A percentile compares a stretch with the other conserved stretches of the same genome.
phyloP scores from a whole-genome alignment of 192 early-diverging fungal genomes.

The Helicostylum pulchrum region DNA sequence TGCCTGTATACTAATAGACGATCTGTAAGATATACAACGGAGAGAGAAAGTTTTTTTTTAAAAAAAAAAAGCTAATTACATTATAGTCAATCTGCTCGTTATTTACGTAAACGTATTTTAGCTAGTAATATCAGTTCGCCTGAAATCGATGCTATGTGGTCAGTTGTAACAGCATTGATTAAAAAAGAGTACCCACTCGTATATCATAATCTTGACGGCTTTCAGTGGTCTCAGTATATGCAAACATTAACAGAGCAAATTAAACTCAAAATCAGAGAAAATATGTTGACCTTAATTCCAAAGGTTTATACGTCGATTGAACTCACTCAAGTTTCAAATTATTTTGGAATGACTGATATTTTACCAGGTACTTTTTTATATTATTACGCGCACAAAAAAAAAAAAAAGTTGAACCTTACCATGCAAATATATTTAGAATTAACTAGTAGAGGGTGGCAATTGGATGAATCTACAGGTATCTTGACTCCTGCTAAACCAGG shows the following conservation, averaged over 20 bases:
- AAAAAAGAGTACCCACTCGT: neutral
- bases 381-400: too few species aligned
- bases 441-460: neutral
- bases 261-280: neutral
- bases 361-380: neutral
- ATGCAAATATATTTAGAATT: neutral
- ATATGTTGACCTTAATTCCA: constrained; percentile 3
- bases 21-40: neutral
- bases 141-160: constrained; percentile 10
- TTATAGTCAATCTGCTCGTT: constrained; percentile 1
- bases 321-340: neutral
- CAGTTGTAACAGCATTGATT: neutral
- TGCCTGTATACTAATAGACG: neutral
- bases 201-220: neutral
- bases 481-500: constrained; percentile 8
- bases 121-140: neutral
- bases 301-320: neutral
- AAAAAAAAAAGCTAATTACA: neutral
- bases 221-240: constrained; percentile 2
- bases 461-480: neutral
- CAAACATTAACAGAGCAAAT: neutral
- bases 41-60: neutral
- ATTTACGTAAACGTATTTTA: constrained; percentile 18
- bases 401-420: neutral
- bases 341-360: neutral